Evolutionary conservation across 2,329 filamentous ascomycete genomes (phyloP).

Genomic region (Xylaria sp.): DNA sequence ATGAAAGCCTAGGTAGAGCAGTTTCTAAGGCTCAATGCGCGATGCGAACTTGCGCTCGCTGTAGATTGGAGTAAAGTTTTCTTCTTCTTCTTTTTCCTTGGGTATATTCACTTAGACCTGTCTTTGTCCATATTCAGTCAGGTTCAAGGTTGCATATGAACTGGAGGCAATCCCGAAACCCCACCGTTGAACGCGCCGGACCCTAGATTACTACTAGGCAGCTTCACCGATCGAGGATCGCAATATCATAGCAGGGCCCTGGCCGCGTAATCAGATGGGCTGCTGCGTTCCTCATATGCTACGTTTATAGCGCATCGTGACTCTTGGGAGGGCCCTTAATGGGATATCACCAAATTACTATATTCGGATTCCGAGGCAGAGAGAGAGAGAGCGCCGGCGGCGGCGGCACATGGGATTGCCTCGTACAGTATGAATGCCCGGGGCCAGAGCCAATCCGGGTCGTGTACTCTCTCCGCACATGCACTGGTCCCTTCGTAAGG

Average conservation of each 20-base stretch:
- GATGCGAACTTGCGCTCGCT: background rate
- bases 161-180: background rate
- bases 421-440: conserved; percentile 7
- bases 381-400: background rate
- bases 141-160: background rate
- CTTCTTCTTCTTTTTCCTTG: background rate
- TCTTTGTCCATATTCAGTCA: background rate
- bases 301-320: background rate
- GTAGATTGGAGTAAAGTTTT: background rate
- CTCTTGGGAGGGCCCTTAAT: background rate
- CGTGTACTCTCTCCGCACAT: background rate
- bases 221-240: background rate
- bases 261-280: background rate
- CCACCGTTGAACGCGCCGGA: background rate
- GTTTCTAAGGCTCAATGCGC: background rate
- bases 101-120: background rate
- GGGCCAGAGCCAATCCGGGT: background rate
- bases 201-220: background rate
- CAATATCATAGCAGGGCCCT: background rate
- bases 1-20: too few relatives aligned
- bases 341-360: background rate
- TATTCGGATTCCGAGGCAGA: background rate
- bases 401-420: background rate
- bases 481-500: too few relatives aligned
- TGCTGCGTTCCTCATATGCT: background rate